phyloP scores from a whole-genome alignment of 306 rosid genomes.

The Dryas alaskensis region DNA sequence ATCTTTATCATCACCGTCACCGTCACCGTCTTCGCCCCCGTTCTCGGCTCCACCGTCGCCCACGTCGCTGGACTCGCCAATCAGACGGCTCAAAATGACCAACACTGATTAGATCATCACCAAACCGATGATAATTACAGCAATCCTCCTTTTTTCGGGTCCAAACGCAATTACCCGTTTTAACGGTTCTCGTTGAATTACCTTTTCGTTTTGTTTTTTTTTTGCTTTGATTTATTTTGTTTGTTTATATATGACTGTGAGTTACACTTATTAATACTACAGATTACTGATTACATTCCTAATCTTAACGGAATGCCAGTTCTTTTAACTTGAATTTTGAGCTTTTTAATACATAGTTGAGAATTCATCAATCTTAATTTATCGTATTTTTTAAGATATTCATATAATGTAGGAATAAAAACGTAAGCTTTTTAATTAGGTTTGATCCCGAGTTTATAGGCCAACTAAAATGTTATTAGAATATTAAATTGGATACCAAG shows the following conservation, averaged over 20 bases:
- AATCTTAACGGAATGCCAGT: background rate
- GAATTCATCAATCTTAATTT: background rate
- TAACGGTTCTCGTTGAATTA: slow-evolving; percentile 60
- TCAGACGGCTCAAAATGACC: slow-evolving; percentile 77
- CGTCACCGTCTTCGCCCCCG: slow-evolving; percentile 28
- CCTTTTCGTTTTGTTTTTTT: slow-evolving; percentile 9
- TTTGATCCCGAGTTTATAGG: too few species aligned
- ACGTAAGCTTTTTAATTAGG: too few species aligned
- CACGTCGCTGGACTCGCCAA: slow-evolving; percentile 51
- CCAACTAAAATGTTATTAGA: too few species aligned
- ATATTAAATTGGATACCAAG: too few species aligned
- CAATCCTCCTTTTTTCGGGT: slow-evolving; percentile 16
- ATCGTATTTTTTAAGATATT: too few species aligned
- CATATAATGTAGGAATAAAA: too few species aligned
- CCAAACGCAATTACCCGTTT: slow-evolving; percentile 57
- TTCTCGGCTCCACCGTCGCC: slow-evolving; percentile 49
- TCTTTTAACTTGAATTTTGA: background rate
- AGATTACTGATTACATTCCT: slow-evolving; percentile 23
- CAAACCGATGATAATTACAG: background rate
- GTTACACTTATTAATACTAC: slow-evolving; percentile 21
- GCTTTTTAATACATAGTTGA: background rate
- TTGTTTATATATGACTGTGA: slow-evolving; percentile 33
- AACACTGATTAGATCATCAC: slow-evolving; percentile 30
- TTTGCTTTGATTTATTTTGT: slow-evolving; percentile 37
- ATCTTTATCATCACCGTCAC: slow-evolving; percentile 28